Conservation (phyloP, 169 alveolate genomes). For the Plasmodium gonderi region DNA sequence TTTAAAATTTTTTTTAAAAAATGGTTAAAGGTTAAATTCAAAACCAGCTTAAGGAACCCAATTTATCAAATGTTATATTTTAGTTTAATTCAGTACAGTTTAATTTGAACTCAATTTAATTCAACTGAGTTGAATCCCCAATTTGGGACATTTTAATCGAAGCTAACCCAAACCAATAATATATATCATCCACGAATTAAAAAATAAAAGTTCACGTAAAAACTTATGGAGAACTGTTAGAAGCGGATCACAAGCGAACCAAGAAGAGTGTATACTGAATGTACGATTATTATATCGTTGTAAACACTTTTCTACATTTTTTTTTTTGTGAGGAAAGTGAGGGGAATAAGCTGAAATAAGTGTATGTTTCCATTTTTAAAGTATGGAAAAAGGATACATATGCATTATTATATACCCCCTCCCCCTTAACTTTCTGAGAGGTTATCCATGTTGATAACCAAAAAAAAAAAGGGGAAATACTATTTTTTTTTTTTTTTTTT, state of each 20-base stretch:
- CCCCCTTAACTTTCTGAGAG: too few relatives aligned
- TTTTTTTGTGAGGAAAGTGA: too few relatives aligned
- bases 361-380: not conserved
- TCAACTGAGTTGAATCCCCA: too few relatives aligned
- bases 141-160: not conserved
- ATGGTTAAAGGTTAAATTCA: too few relatives aligned
- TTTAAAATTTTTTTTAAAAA: not conserved
- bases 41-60: too few relatives aligned
- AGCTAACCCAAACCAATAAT: not conserved
- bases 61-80: not conserved
- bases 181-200: not conserved
- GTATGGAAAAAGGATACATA: not conserved
- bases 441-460: too few relatives aligned
- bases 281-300: not conserved
- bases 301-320: not conserved
- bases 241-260: not conserved
- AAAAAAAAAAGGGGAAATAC: too few relatives aligned
- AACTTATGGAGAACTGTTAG: not conserved
- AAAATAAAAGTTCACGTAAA: not conserved
- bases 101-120: too few relatives aligned
- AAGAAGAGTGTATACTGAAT: not conserved
- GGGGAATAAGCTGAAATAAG: not conserved
- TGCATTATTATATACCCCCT: too few relatives aligned
- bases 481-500: not conserved
- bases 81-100: not conserved